Conservation (phyloP, 768 basidiomycete species). For the Glaciozyma antarctica region DNA sequence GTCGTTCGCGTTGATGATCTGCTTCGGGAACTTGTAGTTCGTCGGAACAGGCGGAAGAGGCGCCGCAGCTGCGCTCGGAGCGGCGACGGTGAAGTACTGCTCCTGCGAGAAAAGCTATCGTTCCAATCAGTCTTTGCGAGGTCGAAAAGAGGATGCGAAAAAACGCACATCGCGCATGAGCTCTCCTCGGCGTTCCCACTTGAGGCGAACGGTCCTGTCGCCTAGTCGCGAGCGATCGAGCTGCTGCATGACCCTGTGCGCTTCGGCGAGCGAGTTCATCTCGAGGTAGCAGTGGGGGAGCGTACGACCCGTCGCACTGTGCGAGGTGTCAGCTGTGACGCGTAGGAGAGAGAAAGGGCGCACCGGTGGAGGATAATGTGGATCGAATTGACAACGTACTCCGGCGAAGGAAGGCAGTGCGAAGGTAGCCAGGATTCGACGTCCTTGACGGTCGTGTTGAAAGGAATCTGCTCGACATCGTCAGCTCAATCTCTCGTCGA, state of each 20-base stretch:
- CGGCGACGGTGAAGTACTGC: conserved; percentile 2
- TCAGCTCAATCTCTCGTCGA: too few relatives aligned
- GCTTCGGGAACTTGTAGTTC: not conserved
- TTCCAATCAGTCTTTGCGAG: not conserved
- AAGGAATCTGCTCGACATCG: conserved; percentile 16
- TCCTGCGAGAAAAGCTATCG: not conserved
- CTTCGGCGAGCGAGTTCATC: not conserved
- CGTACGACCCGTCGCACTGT: conserved; percentile 13
- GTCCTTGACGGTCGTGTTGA: conserved; percentile 2
- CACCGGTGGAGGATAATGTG: conserved; percentile 30
- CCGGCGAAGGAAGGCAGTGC: not conserved
- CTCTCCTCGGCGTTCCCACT: conserved; percentile 25
- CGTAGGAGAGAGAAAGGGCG: not conserved
- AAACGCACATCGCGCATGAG: conserved; percentile 20
- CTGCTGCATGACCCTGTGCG: not conserved
- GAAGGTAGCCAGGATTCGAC: conserved; percentile 12
- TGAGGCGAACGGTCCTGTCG: conserved; percentile 24
- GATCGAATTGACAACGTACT: conserved; percentile 9
- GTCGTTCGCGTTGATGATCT: not conserved
- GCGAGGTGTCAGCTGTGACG: too few relatives aligned
- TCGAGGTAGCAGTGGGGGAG: conserved; percentile 32
- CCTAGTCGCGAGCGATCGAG: conserved; percentile 16
- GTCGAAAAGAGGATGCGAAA: too few relatives aligned
- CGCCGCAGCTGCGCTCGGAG: not conserved
- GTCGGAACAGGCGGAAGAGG: conserved; percentile 2